Evolutionary conservation across 2,329 filamentous ascomycete species (phyloP).

Genomic region (Curvularia hawaiiensis): DNA sequence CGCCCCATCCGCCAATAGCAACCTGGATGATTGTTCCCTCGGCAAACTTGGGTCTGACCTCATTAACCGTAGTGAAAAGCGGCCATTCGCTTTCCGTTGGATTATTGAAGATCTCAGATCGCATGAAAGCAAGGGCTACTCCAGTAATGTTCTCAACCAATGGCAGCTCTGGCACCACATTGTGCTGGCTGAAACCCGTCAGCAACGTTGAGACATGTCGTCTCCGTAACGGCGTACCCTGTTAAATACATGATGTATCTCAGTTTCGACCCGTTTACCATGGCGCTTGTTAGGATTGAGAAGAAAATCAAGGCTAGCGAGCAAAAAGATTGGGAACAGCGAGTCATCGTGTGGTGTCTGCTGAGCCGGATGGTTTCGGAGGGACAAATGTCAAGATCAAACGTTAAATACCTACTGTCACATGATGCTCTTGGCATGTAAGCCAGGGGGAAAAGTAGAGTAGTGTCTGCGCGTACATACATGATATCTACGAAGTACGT

Average conservation of each 20-base stretch:
- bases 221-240: not conserved
- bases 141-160: conserved; percentile 32
- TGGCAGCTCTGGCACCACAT: conserved; percentile 27
- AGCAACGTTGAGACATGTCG: not conserved
- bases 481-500: too few species aligned
- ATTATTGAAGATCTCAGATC: conserved; percentile 35
- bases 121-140: conserved; percentile 41
- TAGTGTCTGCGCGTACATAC: not conserved
- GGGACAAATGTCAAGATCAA: not conserved
- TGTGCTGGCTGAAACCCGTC: conserved; percentile 30
- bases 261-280: not conserved
- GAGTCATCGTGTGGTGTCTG: not conserved
- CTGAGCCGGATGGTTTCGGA: not conserved
- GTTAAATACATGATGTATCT: conserved; percentile 12
- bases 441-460: not conserved
- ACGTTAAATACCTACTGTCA: not conserved
- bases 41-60: conserved; percentile 52
- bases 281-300: not conserved
- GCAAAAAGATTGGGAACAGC: not conserved
- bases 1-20: conserved; percentile 77
- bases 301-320: not conserved
- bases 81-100: conserved; percentile 27
- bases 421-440: not conserved
- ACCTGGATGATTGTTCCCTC: conserved; percentile 52
- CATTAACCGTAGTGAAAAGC: conserved; percentile 33